Evolutionary conservation across 2,329 filamentous ascomycete genomes (phyloP).

Genomic region (Aspergillus arachidicola): DNA sequence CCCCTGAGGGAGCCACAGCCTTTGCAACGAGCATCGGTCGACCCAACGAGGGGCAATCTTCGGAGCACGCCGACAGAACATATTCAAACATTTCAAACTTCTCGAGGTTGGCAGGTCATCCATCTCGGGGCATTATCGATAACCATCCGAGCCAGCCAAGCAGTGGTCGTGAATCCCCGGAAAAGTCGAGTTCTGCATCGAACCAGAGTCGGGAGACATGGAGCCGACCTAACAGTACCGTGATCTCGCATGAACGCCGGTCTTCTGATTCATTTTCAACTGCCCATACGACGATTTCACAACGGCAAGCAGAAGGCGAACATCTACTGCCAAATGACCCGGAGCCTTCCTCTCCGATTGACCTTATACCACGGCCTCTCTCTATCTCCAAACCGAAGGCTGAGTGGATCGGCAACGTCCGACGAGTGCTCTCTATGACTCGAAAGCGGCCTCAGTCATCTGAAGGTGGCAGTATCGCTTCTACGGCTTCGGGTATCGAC

Average conservation of each 20-base stretch:
- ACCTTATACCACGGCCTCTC: constrained; percentile 31
- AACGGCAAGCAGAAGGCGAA: constrained; percentile 56
- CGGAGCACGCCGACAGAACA: constrained; percentile 58
- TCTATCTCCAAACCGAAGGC: constrained; percentile 47
- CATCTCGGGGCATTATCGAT: constrained; percentile 23
- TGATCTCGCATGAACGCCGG: constrained; percentile 35
- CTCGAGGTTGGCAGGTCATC: constrained; percentile 37
- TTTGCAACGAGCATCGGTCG: constrained; percentile 2
- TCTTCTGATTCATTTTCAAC: constrained; percentile 56
- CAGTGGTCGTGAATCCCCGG: constrained; percentile 29
- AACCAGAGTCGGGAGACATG: constrained; percentile 24
- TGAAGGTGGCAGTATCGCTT: constrained; percentile 19
- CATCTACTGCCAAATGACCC: constrained; percentile 51
- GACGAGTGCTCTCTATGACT: constrained; percentile 61
- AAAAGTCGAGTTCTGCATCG: constrained; percentile 26
- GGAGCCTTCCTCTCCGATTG: constrained; percentile 27
- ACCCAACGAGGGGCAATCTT: constrained; percentile 38
- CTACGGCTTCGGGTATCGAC: constrained; percentile 33
- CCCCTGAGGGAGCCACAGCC: constrained; percentile 1
- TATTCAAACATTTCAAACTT: constrained; percentile 59
- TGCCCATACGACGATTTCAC: constrained; percentile 51
- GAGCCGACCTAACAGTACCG: constrained; percentile 28
- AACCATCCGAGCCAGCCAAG: constrained; percentile 26
- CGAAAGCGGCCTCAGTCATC: constrained; percentile 29
- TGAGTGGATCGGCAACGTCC: constrained; percentile 70